Base-by-base conservation (phyloP, 192 early-diverging fungal species). In the Coemansia sp. region DNA sequence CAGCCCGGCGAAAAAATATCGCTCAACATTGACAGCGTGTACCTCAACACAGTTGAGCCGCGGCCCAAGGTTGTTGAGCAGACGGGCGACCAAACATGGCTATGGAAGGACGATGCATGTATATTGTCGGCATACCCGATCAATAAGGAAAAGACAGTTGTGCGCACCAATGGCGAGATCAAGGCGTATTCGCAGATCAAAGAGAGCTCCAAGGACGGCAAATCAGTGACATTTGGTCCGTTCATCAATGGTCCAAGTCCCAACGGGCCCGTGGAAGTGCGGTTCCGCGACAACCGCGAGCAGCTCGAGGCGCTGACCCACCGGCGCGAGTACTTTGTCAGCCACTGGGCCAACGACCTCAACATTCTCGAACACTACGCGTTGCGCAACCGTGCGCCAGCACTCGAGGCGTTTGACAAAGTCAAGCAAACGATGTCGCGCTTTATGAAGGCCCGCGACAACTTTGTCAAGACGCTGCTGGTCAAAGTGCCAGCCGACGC, bases 281-380 rank as follows among this genome's bases (percentile, higher is more conserved):
- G 90, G 65, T 97, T 89, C 70, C 85, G 81, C 62, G 76, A 87
- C 39, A 68, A 79, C 50, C 62, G 72, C 8, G 89, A 90, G 59
- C 88, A 93, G 66, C 64, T 97, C 8, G 88, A 91, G 61, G 79
- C 73, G 0, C 23, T 74, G 52, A 56, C 27, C n/a, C 60, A 76
- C 27, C 43, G 66, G 23, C 59, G 79, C 35, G 79, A 82, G 70
- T 76, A 73, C 58, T 73, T 76, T 70, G 75, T 98, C 49, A 92
- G 91, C 69, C 93, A 95, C 65, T 92, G 91, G 89, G 88, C 86
- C 23, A 83, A 84, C 47, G 91, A 91, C 65, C 72, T 96, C 57
- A 87, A 85, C 15, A 85, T 97, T 15, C 86, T 90, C 58, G 97
- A 99, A 61, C 86, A 92, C 66, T 92, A 80, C 51, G 83, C 70